Evolutionary conservation across 169 alveolate species (phyloP).

Genomic region (Plasmodium berghei): DNA sequence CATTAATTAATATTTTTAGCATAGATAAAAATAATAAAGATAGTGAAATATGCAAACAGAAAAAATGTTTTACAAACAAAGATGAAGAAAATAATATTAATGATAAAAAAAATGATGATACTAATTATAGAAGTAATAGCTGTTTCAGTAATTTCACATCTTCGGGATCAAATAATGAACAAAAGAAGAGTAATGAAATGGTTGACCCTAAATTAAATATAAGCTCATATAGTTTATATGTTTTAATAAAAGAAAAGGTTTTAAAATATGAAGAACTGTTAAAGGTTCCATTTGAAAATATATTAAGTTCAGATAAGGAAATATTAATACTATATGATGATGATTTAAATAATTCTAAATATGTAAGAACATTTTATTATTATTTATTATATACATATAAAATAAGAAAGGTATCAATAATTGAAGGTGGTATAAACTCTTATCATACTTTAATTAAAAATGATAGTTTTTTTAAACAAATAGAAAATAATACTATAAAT

Average conservation of each 20-base stretch:
- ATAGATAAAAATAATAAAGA: background rate
- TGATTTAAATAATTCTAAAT: constrained; percentile 22
- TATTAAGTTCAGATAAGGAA: constrained; percentile 15
- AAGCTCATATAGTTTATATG: constrained; percentile 55
- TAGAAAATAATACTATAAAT: background rate
- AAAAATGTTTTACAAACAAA: background rate
- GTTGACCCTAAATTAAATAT: constrained; percentile 7
- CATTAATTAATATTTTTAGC: background rate
- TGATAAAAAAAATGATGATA: too few relatives aligned
- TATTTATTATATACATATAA: constrained; percentile 22
- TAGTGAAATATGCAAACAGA: background rate
- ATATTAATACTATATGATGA: constrained; percentile 47
- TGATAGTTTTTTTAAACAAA: background rate
- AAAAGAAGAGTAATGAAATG: background rate
- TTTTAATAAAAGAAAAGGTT: constrained; percentile 70
- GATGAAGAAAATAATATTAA: too few relatives aligned
- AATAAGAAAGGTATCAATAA: constrained; percentile 35
- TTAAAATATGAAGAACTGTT: constrained; percentile 17
- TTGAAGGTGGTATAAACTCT: constrained; percentile 75
- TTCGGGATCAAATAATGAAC: background rate
- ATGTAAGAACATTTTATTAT: constrained; percentile 48
- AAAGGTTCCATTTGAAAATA: constrained; percentile 8
- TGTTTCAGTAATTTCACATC: background rate
- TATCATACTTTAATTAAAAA: constrained; percentile 30
- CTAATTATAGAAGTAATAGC: background rate